A percentile compares a stretch with the other conserved stretches of the same genome.
Conservation (phyloP, 306 rosid genomes). For the Castanea crenata region DNA sequence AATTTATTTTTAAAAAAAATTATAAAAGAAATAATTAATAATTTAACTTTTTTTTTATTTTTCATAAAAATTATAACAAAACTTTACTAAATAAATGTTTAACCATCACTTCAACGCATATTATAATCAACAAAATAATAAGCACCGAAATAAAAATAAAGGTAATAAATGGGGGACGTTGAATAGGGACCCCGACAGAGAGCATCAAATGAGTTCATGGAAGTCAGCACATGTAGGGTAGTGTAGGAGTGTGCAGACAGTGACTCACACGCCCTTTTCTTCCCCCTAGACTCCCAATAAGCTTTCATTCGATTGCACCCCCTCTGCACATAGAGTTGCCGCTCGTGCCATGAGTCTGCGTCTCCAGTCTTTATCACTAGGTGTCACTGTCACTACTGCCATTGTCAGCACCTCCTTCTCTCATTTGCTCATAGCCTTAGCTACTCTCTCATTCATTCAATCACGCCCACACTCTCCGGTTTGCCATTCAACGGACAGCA, state of each 20-base stretch:
- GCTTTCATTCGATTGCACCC: constrained; percentile 36
- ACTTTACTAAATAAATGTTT: no score
- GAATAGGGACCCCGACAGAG: not conserved
- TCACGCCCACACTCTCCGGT: constrained; percentile 76
- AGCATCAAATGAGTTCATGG: not conserved
- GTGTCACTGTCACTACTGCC: constrained; percentile 1
- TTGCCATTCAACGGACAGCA: constrained; percentile 84
- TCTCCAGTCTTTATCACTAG: not conserved
- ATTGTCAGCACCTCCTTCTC: constrained; percentile 5
- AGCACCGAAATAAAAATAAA: not conserved
- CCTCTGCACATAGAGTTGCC: constrained; percentile 24
- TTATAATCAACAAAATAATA: not conserved
- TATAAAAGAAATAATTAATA: no score
- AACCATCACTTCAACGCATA: no score
- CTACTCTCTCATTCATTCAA: constrained; percentile 15
- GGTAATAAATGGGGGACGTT: not conserved
- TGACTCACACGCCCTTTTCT: not conserved
- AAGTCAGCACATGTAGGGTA: not conserved
- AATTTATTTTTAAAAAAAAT: no score
- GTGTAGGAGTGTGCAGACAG: not conserved
- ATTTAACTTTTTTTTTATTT: no score
- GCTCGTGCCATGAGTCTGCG: constrained; percentile 12
- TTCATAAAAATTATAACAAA: no score
- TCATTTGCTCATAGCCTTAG: no score
- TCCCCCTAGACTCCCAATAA: constrained; percentile 13